Evolutionary conservation across 371 early-diverging fungal genomes (phyloP), one percentile per base, ranked within the genome.

Genomic region (Rozella allomycis): DNA sequence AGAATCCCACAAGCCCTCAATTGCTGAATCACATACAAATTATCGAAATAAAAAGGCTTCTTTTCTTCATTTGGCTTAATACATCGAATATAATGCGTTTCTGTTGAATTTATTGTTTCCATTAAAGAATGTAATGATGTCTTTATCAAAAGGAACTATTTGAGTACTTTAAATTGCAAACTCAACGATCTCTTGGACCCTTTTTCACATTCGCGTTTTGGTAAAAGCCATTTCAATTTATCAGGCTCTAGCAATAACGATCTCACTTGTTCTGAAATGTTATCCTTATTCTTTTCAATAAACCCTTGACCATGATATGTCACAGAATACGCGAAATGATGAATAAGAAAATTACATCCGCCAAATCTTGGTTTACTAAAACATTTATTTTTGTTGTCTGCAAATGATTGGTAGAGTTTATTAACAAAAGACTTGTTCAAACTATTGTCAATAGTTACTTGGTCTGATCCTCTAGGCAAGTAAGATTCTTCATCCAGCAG

Each of bases 261-360:
- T n/a, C n/a, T n/a, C n/a, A n/a, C n/a, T 50, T 94, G 91, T 34
- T 91, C 93, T 22, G 85, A 80, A 14, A 91, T 83, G 9, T 88
- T 84, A 57, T 98, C 97, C 56, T 83, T 85, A 59, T 98, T 99
- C 63, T 97, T 98, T 35, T 87, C 85, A 17, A 98, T 63, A 58
- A 98, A 99, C 8, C 86, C 86, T 20, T 86, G 84, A 16, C 75
- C 65, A 35, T 73, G 73, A 46, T 94, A 94, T 20, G 73, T 63
- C 16, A 91, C 91, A 30, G 72, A 66, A 37, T 80, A 75, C 21
- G 93, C 93, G 48, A 87, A 90, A 43, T 94, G 96, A 4, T 64
- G 60, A 27, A 94, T 57, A 4, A 70, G 70, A 45, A 94, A 94
- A 9, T 72, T 71, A 13, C 13, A 11, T 6, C 23, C 8, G 23